Percentiles rank a stretch among this genome's conserved stretches.
These are phyloP conservation scores for Talaromyces pinophilus DNA, from an alignment of 2,329 filamentous ascomycete species.

Conservation along the genomic window DNA sequence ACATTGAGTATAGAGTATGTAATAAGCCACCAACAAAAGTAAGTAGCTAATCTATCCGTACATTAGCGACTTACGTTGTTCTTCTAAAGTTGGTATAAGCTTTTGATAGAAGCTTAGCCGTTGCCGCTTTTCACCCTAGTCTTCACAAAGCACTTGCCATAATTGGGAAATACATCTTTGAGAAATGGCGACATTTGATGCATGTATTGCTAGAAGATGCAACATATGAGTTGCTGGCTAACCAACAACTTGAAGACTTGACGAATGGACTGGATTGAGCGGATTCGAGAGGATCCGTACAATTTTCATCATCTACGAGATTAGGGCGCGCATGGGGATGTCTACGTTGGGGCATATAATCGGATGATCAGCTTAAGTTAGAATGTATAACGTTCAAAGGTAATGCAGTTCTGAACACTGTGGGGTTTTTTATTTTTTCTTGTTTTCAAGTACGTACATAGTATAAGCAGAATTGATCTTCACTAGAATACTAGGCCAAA, in stretches of 20 bases:
- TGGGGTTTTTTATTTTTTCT: background rate
- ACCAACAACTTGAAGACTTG: background rate
- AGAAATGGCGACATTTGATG: background rate
- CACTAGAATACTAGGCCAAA: background rate
- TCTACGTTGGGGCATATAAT: background rate
- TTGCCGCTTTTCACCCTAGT: background rate
- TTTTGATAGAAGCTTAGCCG: background rate
- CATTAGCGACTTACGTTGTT: background rate
- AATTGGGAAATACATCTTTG: background rate
- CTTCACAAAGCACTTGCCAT: background rate
- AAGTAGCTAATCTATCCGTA: background rate
- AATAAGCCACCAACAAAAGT: background rate
- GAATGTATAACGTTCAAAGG: background rate
- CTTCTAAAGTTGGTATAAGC: background rate
- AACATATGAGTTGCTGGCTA: background rate
- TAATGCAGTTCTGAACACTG: background rate
- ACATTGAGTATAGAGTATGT: background rate
- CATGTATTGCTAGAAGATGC: background rate
- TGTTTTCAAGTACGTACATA: background rate
- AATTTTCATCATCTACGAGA: background rate
- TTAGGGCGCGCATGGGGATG: background rate
- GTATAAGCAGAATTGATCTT: background rate
- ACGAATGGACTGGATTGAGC: background rate
- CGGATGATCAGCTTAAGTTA: background rate
- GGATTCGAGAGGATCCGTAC: too few relatives aligned